Base-by-base conservation (phyloP, 768 basidiomycete species). In the Boletus sp. region DNA sequence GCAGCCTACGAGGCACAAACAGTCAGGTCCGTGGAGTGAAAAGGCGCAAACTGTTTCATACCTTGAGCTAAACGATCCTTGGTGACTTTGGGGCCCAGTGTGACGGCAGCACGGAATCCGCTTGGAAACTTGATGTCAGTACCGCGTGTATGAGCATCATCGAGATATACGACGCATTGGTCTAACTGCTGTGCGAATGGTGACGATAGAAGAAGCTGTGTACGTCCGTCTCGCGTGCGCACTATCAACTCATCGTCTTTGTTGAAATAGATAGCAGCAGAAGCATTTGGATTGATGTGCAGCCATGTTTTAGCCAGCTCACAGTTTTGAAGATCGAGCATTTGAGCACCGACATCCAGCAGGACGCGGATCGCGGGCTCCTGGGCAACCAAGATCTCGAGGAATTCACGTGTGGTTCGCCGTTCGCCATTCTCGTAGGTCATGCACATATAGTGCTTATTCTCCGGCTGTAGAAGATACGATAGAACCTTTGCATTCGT, bases 261-360 rank as follows among this genome's bases (percentile, higher is more conserved):
- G 45, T 78, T 66, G 63, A 73, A 75, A 54, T 73, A 83, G 6
- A 84, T 69, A 0, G 76, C 78, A 0, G 79, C 82, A 35, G 68
- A 64, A 2, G 76, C 59, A 29, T 70, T 58, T 2, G 58, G 52
- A 2, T 47, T 49, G 14, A 67, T 59, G 1, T 24, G 5, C 3
- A 67, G 44, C 66, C 64, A 68, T 0, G 8, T 39, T 35, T 42
- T n/a, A 5, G 71, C 78, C 1, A 83, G 42, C 14, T 77, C 66
- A 1, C 60, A 37, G 57, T 80, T 83, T 15, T 70, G 67, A 50
- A 80, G 61, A 36, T 82, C 81, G 14, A 84, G 66, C 67, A 84
- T 77, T 57, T 83, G 82, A 0, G 82, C 83, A 0, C 82, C 83
- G 20, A 83, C 80, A 50, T 83, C 82, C 14, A 83, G 64, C 6